Evolutionary conservation across 352 stramenopile species (phyloP), one percentile per base, ranked within the genome.

Genomic region (Phytopythium chamaehyphon): DNA sequence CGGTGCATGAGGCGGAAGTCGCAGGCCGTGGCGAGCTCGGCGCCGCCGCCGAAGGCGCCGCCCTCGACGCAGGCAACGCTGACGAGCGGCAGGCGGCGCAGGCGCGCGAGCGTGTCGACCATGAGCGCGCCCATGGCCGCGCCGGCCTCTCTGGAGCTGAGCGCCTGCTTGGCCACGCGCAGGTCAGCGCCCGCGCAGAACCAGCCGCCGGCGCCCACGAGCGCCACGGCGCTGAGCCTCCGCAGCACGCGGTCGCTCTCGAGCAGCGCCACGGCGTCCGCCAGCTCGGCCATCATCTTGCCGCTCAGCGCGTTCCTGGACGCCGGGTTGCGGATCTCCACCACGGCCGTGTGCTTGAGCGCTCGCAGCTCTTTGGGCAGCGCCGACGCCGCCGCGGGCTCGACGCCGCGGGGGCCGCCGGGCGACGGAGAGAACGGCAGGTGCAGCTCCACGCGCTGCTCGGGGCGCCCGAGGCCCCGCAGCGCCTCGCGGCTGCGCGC

Each of bases 231-330:
- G 38, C 74, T 88, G n/a, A 96, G 69, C 19, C 74, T 51, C 9
- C 55, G 39, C 39, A 86, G 66, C 35, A 88, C 71, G 16, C 69
- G 40, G 1, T 70, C 61, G 33, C 79, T 54, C 50, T 93, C 83
- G 18, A 94, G 58, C n/a, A 66, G 10, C 11, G 66, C 50, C 24
- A 95, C 75, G 19, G 83, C 62, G 44, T 94, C 80, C 1, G 70
- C 68, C 31, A 96, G 70, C 51, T 96, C 64, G 7, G 82, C 80
- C 85, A 96, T 96, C 85, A 96, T 96, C 21, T 79, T 88, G 33
- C 85, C 87, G 47, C 75, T 92, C 31, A 96, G 61, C 12, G 85
- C 79, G 45, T 92, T 93, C 37, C 80, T 62, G 6, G 73, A 76
- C 11, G 71, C 62, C 35, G 77, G 72, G 53, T 88, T 93, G 57